These are phyloP conservation scores for Didymella keratinophila DNA, from an alignment of 2,329 filamentous ascomycete genomes.

Conservation along the genomic window DNA sequence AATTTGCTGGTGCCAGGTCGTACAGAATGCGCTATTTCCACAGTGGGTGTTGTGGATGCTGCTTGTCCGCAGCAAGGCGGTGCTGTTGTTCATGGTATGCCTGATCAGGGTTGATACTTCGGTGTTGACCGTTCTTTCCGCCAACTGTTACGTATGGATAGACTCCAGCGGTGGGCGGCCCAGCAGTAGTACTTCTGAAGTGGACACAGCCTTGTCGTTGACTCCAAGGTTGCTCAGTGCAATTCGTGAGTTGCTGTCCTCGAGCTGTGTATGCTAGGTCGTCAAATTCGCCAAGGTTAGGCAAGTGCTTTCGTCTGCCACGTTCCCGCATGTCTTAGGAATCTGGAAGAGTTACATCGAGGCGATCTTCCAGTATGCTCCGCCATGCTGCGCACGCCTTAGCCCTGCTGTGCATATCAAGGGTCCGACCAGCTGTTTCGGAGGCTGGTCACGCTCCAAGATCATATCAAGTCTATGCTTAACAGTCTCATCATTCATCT, in stretches of 20 bases:
- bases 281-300: not conserved
- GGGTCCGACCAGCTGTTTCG: conserved; percentile 18
- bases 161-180: not conserved
- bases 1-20: conserved; percentile 17
- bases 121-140: not conserved
- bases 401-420: conserved; percentile 13
- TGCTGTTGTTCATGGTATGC: conserved; percentile 20
- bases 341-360: conserved; percentile 4
- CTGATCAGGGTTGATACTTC: conserved; percentile 4
- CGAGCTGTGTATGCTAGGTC: not conserved
- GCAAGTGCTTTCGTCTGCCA: not conserved
- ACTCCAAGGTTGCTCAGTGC: not conserved
- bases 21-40: conserved; percentile 22
- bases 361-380: conserved; percentile 4
- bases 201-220: not conserved
- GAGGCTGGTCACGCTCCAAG: conserved; percentile 6
- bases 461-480: conserved; percentile 3
- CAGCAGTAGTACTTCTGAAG: not conserved
- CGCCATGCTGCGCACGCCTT: conserved; percentile 1
- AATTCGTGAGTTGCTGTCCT: not conserved
- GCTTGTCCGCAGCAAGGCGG: conserved; percentile 8
- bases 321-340: not conserved
- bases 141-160: not conserved
- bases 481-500: not conserved
- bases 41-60: conserved; percentile 14